phyloP scores from a whole-genome alignment of 331 rosid genomes.

The Quercus tomentella region DNA sequence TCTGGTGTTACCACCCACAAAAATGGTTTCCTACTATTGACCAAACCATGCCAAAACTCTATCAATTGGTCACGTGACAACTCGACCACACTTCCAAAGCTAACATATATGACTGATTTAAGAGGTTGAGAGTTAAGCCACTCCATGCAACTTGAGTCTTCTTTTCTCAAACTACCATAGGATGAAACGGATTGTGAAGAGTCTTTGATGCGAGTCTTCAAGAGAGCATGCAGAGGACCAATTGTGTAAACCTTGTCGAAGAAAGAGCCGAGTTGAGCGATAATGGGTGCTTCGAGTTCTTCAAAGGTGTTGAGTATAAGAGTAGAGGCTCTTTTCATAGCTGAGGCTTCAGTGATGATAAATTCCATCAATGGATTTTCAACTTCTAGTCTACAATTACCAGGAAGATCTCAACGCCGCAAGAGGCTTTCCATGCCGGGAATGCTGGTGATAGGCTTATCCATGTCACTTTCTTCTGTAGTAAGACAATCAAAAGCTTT shows the following conservation, averaged over 20 bases:
- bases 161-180: slow-evolving; percentile 17
- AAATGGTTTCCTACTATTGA: slow-evolving; percentile 35
- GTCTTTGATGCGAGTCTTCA: neutral
- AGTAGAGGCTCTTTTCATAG: neutral
- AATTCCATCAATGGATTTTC: neutral
- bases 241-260: slow-evolving; percentile 33
- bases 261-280: slow-evolving; percentile 14
- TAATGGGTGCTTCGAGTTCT: slow-evolving; percentile 30
- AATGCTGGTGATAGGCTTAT: neutral
- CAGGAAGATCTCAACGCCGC: slow-evolving; percentile 39
- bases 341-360: neutral
- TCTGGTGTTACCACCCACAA: slow-evolving; percentile 41
- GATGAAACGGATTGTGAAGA: neutral
- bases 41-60: slow-evolving; percentile 62
- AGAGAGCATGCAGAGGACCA: slow-evolving; percentile 45
- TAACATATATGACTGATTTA: slow-evolving; percentile 34
- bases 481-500: too few relatives aligned
- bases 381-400: neutral
- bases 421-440: slow-evolving; percentile 46
- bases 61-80: neutral
- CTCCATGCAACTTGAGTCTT: slow-evolving; percentile 25
- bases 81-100: slow-evolving; percentile 36
- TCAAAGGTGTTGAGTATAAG: slow-evolving; percentile 45
- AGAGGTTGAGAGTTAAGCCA: slow-evolving; percentile 42
- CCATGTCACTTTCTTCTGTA: slow-evolving; percentile 31